A percentile compares a stretch with the other conserved stretches of the same genome.
phyloP scores from a whole-genome alignment of 202 grass and related monocot species.

The Dendrocalamus latiflorus region DNA sequence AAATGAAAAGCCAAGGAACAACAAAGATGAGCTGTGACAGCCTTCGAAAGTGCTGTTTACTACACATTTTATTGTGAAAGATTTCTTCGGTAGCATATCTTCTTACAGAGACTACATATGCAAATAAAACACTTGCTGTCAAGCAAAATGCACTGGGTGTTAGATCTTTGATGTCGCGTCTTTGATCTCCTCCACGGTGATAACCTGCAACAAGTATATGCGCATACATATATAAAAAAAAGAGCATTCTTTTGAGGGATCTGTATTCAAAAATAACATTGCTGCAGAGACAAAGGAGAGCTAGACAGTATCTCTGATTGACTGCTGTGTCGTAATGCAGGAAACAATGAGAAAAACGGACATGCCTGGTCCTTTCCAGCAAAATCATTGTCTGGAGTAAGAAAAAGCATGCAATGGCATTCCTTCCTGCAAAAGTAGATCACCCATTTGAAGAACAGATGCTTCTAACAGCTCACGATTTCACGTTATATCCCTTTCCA shows the following conservation, averaged over 20 bases:
- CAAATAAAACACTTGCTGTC: background rate
- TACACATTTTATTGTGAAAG: background rate
- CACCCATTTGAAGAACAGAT: no score
- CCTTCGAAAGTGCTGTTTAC: background rate
- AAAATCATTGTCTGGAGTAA: constrained; percentile 92
- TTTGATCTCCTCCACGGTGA: constrained; percentile 75
- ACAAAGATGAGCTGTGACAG: background rate
- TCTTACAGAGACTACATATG: constrained; percentile 20
- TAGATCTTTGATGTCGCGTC: constrained; percentile 72
- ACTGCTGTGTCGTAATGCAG: background rate
- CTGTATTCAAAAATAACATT: background rate
- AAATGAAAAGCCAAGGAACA: background rate
- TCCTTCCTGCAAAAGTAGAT: no score
- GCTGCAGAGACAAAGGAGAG: background rate
- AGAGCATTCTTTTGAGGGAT: background rate
- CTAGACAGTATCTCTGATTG: background rate
- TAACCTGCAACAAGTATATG: constrained; percentile 33
- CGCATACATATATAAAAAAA: background rate
- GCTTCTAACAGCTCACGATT: background rate
- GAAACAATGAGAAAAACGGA: background rate
- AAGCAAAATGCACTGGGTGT: background rate
- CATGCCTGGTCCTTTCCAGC: constrained; percentile 83
- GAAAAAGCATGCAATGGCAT: constrained; percentile 66
- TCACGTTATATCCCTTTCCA: background rate
- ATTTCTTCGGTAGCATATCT: background rate